These are phyloP conservation scores for Selenicereus undatus DNA, from an alignment of 148 eudicot species.

Conservation along the genomic window DNA sequence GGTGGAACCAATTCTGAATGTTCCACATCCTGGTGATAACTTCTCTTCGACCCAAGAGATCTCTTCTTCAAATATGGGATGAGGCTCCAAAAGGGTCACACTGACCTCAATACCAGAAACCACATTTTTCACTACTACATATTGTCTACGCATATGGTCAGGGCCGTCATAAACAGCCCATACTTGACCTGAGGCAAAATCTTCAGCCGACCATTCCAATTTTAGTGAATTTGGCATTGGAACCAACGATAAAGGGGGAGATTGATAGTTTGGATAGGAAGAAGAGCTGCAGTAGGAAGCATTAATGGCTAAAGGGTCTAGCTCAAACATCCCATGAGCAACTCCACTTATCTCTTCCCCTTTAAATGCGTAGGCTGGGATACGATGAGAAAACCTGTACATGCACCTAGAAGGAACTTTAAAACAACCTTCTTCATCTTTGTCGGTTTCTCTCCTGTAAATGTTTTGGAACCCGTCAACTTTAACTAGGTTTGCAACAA, in stretches of 20 bases:
- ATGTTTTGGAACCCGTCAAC: conserved; percentile 15
- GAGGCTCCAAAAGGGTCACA: conserved; percentile 26
- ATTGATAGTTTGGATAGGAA: not conserved
- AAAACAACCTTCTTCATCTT: conserved; percentile 12
- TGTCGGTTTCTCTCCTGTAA: conserved; percentile 17
- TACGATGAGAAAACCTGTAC: conserved; percentile 48
- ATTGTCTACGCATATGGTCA: conserved; percentile 31
- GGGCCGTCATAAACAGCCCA: conserved; percentile 28
- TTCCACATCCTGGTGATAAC: conserved; percentile 28
- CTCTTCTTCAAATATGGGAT: conserved; percentile 25
- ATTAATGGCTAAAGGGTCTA: conserved; percentile 29
- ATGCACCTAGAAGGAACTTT: conserved; percentile 32
- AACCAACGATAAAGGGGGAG: conserved; percentile 1
- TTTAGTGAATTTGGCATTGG: conserved; percentile 13
- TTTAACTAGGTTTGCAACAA: conserved; percentile 23
- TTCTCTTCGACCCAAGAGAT: conserved; percentile 32
- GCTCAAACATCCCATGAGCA: conserved; percentile 33
- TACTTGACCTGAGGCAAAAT: conserved; percentile 29
- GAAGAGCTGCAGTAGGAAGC: conserved; percentile 4
- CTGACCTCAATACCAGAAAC: conserved; percentile 11
- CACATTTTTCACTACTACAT: conserved; percentile 25
- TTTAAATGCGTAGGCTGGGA: conserved; percentile 37
- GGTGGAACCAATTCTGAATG: conserved; percentile 31
- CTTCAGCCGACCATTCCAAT: conserved; percentile 24
- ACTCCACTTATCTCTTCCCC: conserved; percentile 38